Percentiles rank a stretch among this genome's conserved stretches.
These are phyloP conservation scores for Saccharata proteae DNA, from an alignment of 2,329 filamentous ascomycete genomes.

Conservation along the genomic window DNA sequence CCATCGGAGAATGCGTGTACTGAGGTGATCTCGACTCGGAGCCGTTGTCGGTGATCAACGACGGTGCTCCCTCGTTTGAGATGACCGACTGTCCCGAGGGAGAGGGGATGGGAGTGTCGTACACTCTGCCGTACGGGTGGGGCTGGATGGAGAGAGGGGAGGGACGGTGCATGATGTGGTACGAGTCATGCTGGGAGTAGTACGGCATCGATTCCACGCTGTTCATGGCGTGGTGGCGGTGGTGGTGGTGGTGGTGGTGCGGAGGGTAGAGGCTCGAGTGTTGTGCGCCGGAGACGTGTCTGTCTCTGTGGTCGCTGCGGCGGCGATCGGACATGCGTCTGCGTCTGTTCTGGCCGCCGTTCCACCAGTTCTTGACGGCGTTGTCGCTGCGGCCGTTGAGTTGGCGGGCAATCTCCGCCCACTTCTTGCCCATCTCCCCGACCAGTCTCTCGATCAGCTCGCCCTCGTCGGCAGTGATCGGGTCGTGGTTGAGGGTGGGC, in stretches of 20 bases:
- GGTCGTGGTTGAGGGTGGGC: slow-evolving; percentile 65
- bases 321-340: slow-evolving; percentile 28
- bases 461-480: slow-evolving; percentile 67
- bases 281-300: slow-evolving; percentile 11
- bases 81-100: slow-evolving; percentile 50
- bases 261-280: slow-evolving; percentile 7
- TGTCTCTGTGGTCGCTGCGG: slow-evolving; percentile 11
- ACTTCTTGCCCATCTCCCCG: slow-evolving; percentile 66
- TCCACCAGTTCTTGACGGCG: slow-evolving; percentile 97
- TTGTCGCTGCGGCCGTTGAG: slow-evolving; percentile 84
- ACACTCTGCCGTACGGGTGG: slow-evolving; percentile 17
- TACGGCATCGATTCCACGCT: neutral
- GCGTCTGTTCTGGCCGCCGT: slow-evolving; percentile 78
- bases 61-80: slow-evolving; percentile 53
- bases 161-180: slow-evolving; percentile 11
- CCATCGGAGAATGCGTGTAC: slow-evolving; percentile 33
- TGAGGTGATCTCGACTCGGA: slow-evolving; percentile 35
- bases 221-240: slow-evolving; percentile 12
- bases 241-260: slow-evolving; percentile 10
- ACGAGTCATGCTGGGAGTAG: slow-evolving; percentile 1
- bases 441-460: slow-evolving; percentile 67
- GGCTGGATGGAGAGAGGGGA: slow-evolving; percentile 18
- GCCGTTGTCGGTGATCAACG: slow-evolving; percentile 55
- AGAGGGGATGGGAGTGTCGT: slow-evolving; percentile 50
- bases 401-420: slow-evolving; percentile 82